These are phyloP conservation scores for Lactifluus subvellereus DNA, from an alignment of 768 basidiomycete genomes.

Conservation along the genomic window DNA sequence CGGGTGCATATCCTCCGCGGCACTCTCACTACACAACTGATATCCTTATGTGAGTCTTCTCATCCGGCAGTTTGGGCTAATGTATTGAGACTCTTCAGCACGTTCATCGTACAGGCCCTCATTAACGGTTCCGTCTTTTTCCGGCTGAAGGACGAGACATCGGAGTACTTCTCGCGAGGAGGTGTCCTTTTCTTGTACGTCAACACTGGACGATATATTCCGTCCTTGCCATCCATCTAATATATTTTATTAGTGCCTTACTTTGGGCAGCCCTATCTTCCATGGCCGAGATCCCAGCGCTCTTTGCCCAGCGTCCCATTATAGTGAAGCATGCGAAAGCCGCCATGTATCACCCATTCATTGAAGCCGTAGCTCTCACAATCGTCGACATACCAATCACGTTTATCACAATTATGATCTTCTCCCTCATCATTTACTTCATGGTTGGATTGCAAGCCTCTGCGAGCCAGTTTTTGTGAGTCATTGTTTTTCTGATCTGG, in stretches of 20 bases:
- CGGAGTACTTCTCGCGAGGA: slow-evolving; percentile 68
- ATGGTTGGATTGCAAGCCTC: slow-evolving; percentile 50
- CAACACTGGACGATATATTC: too few species aligned
- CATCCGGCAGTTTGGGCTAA: too few species aligned
- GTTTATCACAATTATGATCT: slow-evolving; percentile 40
- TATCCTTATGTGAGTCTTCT: slow-evolving; percentile 27
- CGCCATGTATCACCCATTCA: slow-evolving; percentile 57
- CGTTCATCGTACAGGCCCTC: slow-evolving; percentile 48
- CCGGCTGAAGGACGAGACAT: slow-evolving; percentile 46
- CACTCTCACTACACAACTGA: slow-evolving; percentile 28
- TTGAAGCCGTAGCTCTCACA: slow-evolving; percentile 51
- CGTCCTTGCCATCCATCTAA: not conserved
- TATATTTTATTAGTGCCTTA: slow-evolving; percentile 37
- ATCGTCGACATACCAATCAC: slow-evolving; percentile 59
- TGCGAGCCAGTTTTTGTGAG: slow-evolving; percentile 63
- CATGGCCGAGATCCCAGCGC: slow-evolving; percentile 57
- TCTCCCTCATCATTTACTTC: slow-evolving; percentile 54
- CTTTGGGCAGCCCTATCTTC: slow-evolving; percentile 53
- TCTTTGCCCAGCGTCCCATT: slow-evolving; percentile 55
- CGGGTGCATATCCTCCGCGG: slow-evolving; percentile 35
- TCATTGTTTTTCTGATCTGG: slow-evolving; percentile 4
- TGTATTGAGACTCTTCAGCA: slow-evolving; percentile 32
- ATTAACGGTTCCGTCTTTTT: slow-evolving; percentile 65
- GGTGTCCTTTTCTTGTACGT: slow-evolving; percentile 71
- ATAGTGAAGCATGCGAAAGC: slow-evolving; percentile 51